These are phyloP conservation scores for Euphorbia schlechtendalii DNA, from an alignment of 441 rosid genomes.

Conservation along the genomic window DNA sequence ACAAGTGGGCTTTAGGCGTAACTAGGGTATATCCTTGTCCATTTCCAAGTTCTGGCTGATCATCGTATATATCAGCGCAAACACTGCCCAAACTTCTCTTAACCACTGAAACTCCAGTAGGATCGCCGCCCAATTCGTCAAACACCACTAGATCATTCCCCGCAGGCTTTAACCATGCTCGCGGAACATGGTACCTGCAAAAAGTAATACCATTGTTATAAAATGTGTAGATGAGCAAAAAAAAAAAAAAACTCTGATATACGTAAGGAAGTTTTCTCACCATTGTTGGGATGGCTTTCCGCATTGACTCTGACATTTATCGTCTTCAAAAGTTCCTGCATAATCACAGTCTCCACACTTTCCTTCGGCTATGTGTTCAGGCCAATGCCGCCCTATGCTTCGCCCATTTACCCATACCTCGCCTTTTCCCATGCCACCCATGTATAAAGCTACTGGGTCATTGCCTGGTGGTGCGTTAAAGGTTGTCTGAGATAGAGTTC, in stretches of 20 bases:
- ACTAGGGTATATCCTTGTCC: slow-evolving; percentile 31
- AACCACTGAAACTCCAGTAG: slow-evolving; percentile 60
- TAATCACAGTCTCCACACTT: slow-evolving; percentile 61
- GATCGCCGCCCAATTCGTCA: slow-evolving; percentile 96
- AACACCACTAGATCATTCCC: slow-evolving; percentile 81
- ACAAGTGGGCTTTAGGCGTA: slow-evolving; percentile 70
- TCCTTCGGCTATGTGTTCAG: slow-evolving; percentile 77
- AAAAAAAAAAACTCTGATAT: too few relatives aligned
- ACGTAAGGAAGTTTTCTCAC: slow-evolving; percentile 24
- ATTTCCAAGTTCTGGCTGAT: slow-evolving; percentile 68
- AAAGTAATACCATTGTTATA: not conserved
- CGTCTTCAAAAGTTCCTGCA: slow-evolving; percentile 52
- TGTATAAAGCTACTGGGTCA: slow-evolving; percentile 76
- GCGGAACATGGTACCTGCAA: slow-evolving; percentile 85
- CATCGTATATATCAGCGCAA: slow-evolving; percentile 69
- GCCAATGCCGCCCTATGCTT: slow-evolving; percentile 91
- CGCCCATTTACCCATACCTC: slow-evolving; percentile 88
- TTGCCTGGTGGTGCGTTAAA: slow-evolving; percentile 75
- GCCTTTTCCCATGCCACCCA: slow-evolving; percentile 93
- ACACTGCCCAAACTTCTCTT: slow-evolving; percentile 60
- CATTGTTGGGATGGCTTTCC: slow-evolving; percentile 90
- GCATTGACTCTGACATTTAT: slow-evolving; percentile 64
- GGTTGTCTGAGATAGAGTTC: slow-evolving; percentile 40
- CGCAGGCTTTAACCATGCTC: slow-evolving; percentile 74
- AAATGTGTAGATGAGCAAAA: not conserved